Evolutionary conservation across 1,284 basidiomycete species (phyloP).

Genomic region (Ceratobasidium sp.): DNA sequence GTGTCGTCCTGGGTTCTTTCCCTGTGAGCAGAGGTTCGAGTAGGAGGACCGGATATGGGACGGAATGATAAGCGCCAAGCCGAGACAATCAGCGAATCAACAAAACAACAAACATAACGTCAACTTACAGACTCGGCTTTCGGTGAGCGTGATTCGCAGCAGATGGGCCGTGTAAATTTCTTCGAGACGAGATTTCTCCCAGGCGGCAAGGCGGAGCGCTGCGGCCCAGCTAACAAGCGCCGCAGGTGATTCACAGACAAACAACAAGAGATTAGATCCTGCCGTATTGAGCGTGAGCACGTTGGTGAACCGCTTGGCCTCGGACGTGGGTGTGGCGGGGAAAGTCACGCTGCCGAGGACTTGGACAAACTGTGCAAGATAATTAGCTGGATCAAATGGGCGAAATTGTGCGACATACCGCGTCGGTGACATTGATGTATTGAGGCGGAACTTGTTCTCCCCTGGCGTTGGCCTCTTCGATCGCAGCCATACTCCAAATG

Average conservation of each 20-base stretch:
- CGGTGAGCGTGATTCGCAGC: constrained; percentile 72
- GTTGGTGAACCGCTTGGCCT: constrained; percentile 69
- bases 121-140: constrained; percentile 53
- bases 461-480: constrained; percentile 79
- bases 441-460: constrained; percentile 85
- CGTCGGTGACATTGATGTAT: constrained; percentile 87
- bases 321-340: constrained; percentile 57
- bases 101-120: constrained; percentile 43
- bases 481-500: constrained; percentile 86
- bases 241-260: constrained; percentile 78
- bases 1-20: constrained; percentile 68
- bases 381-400: constrained; percentile 9
- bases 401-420: constrained; percentile 59
- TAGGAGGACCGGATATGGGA: constrained; percentile 17
- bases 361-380: constrained; percentile 67
- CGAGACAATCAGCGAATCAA: constrained; percentile 6
- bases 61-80: constrained; percentile 22
- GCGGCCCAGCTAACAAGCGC: constrained; percentile 89
- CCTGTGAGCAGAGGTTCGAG: constrained; percentile 58
- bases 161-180: constrained; percentile 98
- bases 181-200: constrained; percentile 95
- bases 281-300: constrained; percentile 95
- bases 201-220: constrained; percentile 87
- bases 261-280: constrained; percentile 88
- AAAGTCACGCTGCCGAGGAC: constrained; percentile 76